A percentile compares a stretch with the other conserved stretches of the same genome.
These are phyloP conservation scores for Colletotrichum tropicale DNA, from an alignment of 2,329 filamentous ascomycete genomes.

Conservation along the genomic window DNA sequence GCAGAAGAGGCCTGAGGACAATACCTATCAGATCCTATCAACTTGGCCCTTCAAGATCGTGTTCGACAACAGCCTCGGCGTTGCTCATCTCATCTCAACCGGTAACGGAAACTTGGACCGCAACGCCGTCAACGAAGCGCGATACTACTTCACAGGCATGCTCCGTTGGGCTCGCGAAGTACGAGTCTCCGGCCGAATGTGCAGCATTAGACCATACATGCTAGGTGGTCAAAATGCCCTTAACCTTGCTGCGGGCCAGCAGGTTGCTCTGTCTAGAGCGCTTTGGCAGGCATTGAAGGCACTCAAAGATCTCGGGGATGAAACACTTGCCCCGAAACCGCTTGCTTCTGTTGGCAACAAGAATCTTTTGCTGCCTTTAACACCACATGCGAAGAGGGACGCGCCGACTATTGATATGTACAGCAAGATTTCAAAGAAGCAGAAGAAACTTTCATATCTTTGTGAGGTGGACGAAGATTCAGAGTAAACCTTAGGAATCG, in stretches of 20 bases:
- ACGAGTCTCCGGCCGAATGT: background rate
- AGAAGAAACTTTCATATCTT: background rate
- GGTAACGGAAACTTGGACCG: background rate
- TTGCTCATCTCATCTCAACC: background rate
- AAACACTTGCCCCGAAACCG: background rate
- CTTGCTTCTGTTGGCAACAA: background rate
- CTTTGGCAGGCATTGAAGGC: background rate
- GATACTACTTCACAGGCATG: background rate
- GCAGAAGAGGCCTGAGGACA: background rate
- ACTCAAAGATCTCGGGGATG: background rate
- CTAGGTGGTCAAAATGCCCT: background rate
- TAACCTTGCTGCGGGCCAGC: background rate
- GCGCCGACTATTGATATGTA: background rate
- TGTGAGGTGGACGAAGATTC: background rate
- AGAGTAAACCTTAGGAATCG: background rate
- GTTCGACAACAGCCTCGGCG: background rate
- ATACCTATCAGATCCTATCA: background rate
- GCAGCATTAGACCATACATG: background rate
- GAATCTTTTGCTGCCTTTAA: background rate
- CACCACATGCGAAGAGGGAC: background rate
- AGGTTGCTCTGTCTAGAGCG: background rate
- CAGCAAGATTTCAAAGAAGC: background rate
- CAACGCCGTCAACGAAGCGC: background rate
- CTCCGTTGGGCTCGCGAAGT: background rate
- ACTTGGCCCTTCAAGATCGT: background rate